These are phyloP conservation scores for Guadua angustifolia DNA, from an alignment of 176 grass and related monocot genomes.

Conservation along the genomic window DNA sequence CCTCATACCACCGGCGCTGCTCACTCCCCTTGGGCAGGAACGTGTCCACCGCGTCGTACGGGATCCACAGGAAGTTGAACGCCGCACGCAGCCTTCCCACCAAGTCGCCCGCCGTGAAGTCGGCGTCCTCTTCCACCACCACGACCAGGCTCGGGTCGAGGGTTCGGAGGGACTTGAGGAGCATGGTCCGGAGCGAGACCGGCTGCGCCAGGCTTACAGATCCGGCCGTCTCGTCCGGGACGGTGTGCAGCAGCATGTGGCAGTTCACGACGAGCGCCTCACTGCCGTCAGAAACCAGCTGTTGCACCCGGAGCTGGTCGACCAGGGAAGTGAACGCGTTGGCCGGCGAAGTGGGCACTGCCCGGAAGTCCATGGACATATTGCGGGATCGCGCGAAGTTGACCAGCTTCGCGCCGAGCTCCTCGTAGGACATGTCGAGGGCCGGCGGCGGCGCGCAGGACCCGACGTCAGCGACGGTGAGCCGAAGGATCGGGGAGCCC, in stretches of 20 bases:
- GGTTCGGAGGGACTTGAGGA: slow-evolving; percentile 78
- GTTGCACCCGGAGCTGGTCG: slow-evolving; percentile 77
- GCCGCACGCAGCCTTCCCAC: slow-evolving; percentile 73
- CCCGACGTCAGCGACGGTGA: slow-evolving; percentile 62
- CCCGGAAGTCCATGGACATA: slow-evolving; percentile 79
- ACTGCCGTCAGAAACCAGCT: slow-evolving; percentile 67
- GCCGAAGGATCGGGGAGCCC: slow-evolving; percentile 70
- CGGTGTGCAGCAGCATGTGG: slow-evolving; percentile 88
- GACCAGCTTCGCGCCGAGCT: slow-evolving; percentile 74
- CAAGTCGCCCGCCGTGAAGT: slow-evolving; percentile 83
- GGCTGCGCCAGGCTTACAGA: slow-evolving; percentile 46
- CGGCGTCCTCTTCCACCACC: slow-evolving; percentile 88
- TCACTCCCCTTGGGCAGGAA: slow-evolving; percentile 87
- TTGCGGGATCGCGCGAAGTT: slow-evolving; percentile 84
- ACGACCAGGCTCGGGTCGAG: slow-evolving; percentile 76
- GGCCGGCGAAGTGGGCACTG: slow-evolving; percentile 57
- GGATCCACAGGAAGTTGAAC: slow-evolving; percentile 98
- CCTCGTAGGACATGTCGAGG: slow-evolving; percentile 83
- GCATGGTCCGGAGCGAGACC: slow-evolving; percentile 72
- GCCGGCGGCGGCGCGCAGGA: slow-evolving; percentile 45
- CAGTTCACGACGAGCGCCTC: slow-evolving; percentile 93
- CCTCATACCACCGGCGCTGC: slow-evolving; percentile 92
- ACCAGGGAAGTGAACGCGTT: slow-evolving; percentile 70
- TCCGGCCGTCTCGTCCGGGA: slow-evolving; percentile 86
- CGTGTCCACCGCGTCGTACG: slow-evolving; percentile 94